Base-by-base conservation (phyloP, 306 rosid species). In the Leucaena leucocephala region DNA sequence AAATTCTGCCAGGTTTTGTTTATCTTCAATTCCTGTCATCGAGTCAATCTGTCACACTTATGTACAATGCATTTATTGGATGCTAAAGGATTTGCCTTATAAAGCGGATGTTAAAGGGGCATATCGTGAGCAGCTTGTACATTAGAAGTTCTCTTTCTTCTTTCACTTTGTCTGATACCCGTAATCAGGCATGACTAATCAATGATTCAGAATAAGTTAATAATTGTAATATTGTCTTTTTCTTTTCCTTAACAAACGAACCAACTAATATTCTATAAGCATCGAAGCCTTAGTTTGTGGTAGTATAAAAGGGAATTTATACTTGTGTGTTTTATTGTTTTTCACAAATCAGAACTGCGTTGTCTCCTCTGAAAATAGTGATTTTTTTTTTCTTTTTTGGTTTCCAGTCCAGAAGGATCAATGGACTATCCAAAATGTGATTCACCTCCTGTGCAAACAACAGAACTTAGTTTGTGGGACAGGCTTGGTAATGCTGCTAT, bases 401-500 rank as follows among this genome's bases (percentile, higher is more conserved):
- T 33, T 58, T 22, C 8, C 90, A 92, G 97, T 80, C 81, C 71
- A 33, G 90, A 83, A 61, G 92, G 90, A 50, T 75, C 66, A 42
- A 70, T 59, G 16, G 85, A 80, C 65, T 85, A 87, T 75, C 75
- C 80, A 48, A 75, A 52, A 48, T 75, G 73, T 46, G 76, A 83
- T 78, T 63, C 50, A 17, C 80, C 78, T 48, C 80, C 81, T 11
- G 85, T 86, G 65, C 94, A 85, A 75, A 85, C 78, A 34, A 66
- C 88, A 4, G 97, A 92, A 80, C 83, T 81, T 69, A 93, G 84
- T 68, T 82, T 95, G 82, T 95, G 97, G 97, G 98, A 93, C 74
- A 88, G 99, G 75, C 98, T 95, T 69, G 97, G 98, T 75, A 90
- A 86, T 74, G 97, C 98, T 72, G 91, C 91, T 21, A 80, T 79